Evolutionary conservation across 2,329 filamentous ascomycete species (phyloP).

Genomic region (Podosphaera xanthii): DNA sequence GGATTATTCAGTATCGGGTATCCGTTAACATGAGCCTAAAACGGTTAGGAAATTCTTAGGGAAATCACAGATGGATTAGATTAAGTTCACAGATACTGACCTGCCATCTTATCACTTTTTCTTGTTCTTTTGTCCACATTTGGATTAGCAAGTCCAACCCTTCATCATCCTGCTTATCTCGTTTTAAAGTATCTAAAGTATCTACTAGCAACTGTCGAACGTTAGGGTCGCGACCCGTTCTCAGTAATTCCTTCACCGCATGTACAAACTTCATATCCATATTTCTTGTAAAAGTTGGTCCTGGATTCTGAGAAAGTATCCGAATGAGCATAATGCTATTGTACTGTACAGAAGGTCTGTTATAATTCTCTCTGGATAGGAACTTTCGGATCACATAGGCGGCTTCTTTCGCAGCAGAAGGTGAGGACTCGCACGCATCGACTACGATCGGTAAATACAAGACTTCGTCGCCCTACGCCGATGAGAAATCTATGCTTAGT

Average conservation of each 20-base stretch:
- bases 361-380: constrained; percentile 47
- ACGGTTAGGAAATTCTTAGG: neutral
- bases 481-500: constrained; percentile 3
- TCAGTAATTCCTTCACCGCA: constrained; percentile 51
- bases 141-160: constrained; percentile 46
- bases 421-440: constrained; percentile 82
- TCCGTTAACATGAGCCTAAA: neutral
- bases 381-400: constrained; percentile 64
- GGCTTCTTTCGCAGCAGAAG: constrained; percentile 60
- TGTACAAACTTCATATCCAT: constrained; percentile 67
- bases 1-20: neutral
- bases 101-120: constrained; percentile 19
- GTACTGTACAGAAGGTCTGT: constrained; percentile 56
- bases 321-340: constrained; percentile 90
- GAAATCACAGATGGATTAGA: neutral
- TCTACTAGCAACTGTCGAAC: constrained; percentile 75
- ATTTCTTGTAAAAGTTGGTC: constrained; percentile 72
- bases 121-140: constrained; percentile 84
- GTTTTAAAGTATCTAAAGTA: constrained; percentile 58
- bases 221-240: constrained; percentile 44
- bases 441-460: constrained; percentile 84
- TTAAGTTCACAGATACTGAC: neutral
- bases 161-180: constrained; percentile 42
- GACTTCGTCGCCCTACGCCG: constrained; percentile 56
- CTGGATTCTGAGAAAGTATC: constrained; percentile 82